Base-by-base conservation (phyloP, 371 early-diverging fungal species). In the Capillidium rhysosporum region DNA sequence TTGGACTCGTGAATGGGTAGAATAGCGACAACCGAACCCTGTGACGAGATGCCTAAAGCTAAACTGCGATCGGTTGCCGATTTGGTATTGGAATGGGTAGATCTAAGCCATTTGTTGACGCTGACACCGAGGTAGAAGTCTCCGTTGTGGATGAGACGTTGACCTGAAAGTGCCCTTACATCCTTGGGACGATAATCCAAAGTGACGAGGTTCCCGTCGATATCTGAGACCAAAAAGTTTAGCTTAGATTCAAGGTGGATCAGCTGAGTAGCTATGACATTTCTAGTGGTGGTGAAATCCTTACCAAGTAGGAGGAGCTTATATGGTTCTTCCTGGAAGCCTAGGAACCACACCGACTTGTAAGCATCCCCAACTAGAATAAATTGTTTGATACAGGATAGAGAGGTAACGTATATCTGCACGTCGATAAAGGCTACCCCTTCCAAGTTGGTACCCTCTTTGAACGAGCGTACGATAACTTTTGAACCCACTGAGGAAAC, bases 351-450 rank as follows among this genome's bases (percentile, higher is more conserved):
- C 1, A 92, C 73, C 9, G 91, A 83, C 61, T 92, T 91, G 64
- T 76, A 76, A 2, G 86, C 75, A 63, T 99, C 99, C 23, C 90
- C 91, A n/a, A 94, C 64, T 10, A 95, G 63, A 56, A 98, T 75
- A 45, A 89, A 84, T 58, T 87, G 91, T 65, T 92, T 95, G 59
- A 97, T 76, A 0, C 87, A 71, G 1, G 74, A 65, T 39, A 95
- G 70, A 48, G 81, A 78, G 9, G 78, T 86, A 10, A 89, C 88
- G 67, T 84, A 97, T 26, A 90, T 82, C 61, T 86, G 86, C 7
- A 89, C 83, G 68, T 98, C 98, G 26, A 94, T 72, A 61, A 99
- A 99, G 0, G 97, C 98, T 18, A 99, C 84, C 49, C 96, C 96
- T 4, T 76, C 78, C 38, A 98, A 62, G 12, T 77, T 71, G 61